These are phyloP conservation scores for Fusarium pilosicola DNA, from an alignment of 2,329 filamentous ascomycete species.

Conservation along the genomic window DNA sequence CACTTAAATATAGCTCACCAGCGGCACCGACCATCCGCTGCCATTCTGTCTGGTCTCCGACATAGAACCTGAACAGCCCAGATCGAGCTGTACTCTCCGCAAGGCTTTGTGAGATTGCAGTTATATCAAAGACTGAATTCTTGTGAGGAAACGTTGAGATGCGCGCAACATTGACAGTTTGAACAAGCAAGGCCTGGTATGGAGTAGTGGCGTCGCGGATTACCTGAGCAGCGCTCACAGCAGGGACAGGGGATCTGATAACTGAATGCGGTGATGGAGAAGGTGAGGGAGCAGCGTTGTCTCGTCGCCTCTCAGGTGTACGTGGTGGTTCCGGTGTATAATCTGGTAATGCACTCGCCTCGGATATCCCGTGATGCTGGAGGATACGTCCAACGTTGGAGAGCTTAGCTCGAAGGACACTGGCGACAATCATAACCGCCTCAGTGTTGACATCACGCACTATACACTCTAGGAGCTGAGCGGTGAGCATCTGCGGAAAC, in stretches of 20 bases:
- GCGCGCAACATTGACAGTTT: neutral
- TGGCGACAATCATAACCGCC: neutral
- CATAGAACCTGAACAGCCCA: neutral
- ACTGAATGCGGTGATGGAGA: neutral
- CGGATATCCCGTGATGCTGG: neutral
- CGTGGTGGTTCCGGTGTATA: neutral
- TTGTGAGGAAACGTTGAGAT: neutral
- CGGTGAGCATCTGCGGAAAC: neutral
- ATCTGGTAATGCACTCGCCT: fast-evolving
- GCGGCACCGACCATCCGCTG: neutral
- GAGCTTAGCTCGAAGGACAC: neutral
- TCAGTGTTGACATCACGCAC: neutral
- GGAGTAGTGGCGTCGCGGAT: neutral
- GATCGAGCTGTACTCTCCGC: neutral
- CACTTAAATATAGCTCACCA: neutral
- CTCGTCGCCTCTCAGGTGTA: neutral
- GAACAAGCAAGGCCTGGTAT: neutral
- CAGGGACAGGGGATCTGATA: neutral
- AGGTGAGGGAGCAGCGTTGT: neutral
- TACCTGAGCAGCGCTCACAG: neutral
- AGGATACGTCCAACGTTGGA: neutral
- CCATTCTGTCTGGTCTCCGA: neutral
- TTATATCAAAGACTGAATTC: neutral
- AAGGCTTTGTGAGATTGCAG: neutral
- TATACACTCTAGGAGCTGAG: neutral